Conservation (phyloP, 129 eudicot genomes). For the Silybum marianum region DNA sequence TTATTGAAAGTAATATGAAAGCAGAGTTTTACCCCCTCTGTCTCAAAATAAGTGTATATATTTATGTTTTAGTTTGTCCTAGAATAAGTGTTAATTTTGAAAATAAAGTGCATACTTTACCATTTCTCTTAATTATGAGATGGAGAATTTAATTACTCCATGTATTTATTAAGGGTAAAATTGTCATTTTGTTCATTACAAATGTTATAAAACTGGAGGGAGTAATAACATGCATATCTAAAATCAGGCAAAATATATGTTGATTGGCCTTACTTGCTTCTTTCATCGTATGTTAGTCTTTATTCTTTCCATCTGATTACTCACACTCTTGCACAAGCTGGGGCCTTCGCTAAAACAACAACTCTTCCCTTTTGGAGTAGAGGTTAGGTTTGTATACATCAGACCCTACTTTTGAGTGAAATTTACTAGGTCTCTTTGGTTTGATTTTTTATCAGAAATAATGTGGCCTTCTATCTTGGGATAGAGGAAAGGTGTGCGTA, state of each 20-base stretch:
- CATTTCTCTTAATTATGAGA: not conserved
- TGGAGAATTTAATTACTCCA: not conserved
- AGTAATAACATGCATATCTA: not conserved
- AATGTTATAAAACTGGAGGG: not conserved
- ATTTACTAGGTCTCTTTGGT: not conserved
- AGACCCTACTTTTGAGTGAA: not conserved
- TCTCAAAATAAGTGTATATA: not conserved
- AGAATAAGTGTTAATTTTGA: not conserved
- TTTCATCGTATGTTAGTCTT: not conserved
- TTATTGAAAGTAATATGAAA: not conserved
- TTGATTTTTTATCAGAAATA: not conserved
- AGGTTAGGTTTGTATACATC: not conserved
- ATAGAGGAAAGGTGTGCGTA: not conserved
- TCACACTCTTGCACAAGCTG: not conserved
- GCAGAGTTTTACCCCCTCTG: not conserved
- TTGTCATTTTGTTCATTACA: not conserved
- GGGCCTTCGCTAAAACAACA: not conserved
- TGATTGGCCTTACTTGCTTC: not conserved
- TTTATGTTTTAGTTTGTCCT: not conserved
- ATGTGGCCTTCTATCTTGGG: constrained; percentile 10
- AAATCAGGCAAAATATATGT: not conserved
- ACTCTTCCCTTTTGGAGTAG: not conserved
- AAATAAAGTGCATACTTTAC: not conserved
- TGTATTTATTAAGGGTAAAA: not conserved
- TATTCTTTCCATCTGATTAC: not conserved